These are phyloP conservation scores for Nicotiana sylvestris DNA, from an alignment of 257 asterid species.

Conservation along the genomic window DNA sequence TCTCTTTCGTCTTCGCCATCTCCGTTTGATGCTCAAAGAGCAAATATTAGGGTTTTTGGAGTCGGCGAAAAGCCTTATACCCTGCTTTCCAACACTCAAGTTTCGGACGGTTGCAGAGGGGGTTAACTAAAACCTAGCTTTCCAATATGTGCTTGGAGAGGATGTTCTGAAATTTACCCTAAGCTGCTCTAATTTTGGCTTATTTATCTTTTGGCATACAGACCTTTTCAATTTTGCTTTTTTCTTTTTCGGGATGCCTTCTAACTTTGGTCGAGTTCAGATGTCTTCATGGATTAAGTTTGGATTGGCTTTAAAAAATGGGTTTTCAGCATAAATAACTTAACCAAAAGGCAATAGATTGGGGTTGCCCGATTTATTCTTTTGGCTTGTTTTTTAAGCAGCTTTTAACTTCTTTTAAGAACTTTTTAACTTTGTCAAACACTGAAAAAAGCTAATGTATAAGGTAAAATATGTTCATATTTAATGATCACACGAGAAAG, in stretches of 20 bases:
- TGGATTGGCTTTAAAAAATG: no score
- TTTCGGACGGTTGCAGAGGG: not conserved
- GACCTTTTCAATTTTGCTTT: not conserved
- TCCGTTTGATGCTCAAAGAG: not conserved
- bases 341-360: no score
- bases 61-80: not conserved
- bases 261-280: no score
- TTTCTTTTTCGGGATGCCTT: not conserved
- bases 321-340: no score
- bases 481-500: no score
- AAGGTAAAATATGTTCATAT: no score
- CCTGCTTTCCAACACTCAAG: not conserved
- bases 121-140: not conserved
- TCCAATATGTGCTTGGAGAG: not conserved
- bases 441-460: no score
- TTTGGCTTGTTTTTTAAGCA: no score
- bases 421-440: no score
- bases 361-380: no score
- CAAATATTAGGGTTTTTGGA: not conserved
- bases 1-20: slow-evolving; percentile 79
- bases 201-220: not conserved
- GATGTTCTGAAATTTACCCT: not conserved
- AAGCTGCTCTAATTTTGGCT: not conserved
- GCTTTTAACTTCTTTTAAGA: no score
- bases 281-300: no score